A percentile compares a stretch with the other conserved stretches of the same genome.
Conservation (phyloP, 495 filamentous ascomycete genomes). For the Xanthoparmelia taractica region DNA sequence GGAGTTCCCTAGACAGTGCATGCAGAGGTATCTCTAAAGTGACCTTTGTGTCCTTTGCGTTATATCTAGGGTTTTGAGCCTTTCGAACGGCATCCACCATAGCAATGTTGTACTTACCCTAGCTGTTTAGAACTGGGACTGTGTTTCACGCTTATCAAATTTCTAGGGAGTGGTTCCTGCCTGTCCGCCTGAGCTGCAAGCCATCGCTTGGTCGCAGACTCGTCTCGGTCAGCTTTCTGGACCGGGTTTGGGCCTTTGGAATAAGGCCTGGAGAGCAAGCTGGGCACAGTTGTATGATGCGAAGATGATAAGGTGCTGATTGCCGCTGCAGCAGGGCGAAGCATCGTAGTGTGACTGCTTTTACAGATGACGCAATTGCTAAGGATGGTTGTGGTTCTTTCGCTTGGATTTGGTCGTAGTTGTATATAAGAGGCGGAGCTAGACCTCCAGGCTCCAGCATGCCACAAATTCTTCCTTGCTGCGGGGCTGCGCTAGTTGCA, state of each 20-base stretch:
- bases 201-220: not conserved
- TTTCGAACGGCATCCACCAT: not conserved
- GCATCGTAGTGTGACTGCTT: not conserved
- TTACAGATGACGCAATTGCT: not conserved
- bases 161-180: not conserved
- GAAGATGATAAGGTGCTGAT: not conserved
- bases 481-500: not conserved
- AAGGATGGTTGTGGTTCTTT: not conserved
- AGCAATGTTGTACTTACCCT: not conserved
- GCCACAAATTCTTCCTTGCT: not conserved
- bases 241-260: not conserved
- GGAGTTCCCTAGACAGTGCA: not conserved
- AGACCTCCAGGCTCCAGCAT: not conserved
- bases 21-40: not conserved
- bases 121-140: not conserved
- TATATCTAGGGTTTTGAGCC: not conserved
- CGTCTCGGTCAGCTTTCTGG: not conserved
- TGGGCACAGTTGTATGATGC: not conserved
- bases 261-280: not conserved
- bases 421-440: no score
- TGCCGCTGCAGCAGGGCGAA: not conserved
- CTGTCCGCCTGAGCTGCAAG: not conserved
- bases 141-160: not conserved
- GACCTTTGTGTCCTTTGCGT: not conserved
- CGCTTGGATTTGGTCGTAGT: not conserved